phyloP scores from a whole-genome alignment of 169 alveolate species.

The Pseudocohnilembus persalinus region DNA sequence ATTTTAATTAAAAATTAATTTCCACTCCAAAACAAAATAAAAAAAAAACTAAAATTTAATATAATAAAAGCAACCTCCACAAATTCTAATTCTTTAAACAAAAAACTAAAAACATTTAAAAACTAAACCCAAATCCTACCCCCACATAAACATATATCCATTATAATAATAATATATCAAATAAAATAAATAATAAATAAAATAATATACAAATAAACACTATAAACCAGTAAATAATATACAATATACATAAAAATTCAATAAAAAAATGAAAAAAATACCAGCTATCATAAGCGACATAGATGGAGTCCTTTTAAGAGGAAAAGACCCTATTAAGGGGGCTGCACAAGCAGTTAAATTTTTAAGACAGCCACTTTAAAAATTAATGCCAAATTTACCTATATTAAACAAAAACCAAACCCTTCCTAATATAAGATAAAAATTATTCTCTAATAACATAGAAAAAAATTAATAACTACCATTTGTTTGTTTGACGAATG shows the following conservation, averaged over 20 bases:
- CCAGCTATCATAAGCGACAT: constrained; percentile 66
- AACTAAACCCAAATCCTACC: not conserved
- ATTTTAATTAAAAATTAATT: no score
- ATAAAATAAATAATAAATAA: no score
- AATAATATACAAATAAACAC: not conserved
- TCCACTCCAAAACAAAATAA: no score
- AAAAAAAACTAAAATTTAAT: no score
- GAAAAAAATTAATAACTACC: constrained; percentile 34
- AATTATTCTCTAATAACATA: no score
- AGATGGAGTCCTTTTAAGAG: constrained; percentile 66
- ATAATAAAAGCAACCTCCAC: no score
- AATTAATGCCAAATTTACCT: constrained; percentile 21
- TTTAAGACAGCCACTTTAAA: constrained; percentile 19
- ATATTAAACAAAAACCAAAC: constrained; percentile 1
- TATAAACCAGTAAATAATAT: not conserved
- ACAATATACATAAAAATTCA: not conserved
- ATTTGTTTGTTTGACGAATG: constrained; percentile 58
- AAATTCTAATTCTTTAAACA: not conserved
- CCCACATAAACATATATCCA: not conserved
- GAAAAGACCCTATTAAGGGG: constrained; percentile 25
- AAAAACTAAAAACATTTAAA: not conserved
- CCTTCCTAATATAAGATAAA: no score
- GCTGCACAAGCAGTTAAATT: constrained; percentile 10
- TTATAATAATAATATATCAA: no score
- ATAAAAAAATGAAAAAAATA: constrained; percentile 32